These are phyloP conservation scores for Plenodomus tracheiphilus DNA, from an alignment of 2,329 filamentous ascomycete genomes.

Conservation along the genomic window DNA sequence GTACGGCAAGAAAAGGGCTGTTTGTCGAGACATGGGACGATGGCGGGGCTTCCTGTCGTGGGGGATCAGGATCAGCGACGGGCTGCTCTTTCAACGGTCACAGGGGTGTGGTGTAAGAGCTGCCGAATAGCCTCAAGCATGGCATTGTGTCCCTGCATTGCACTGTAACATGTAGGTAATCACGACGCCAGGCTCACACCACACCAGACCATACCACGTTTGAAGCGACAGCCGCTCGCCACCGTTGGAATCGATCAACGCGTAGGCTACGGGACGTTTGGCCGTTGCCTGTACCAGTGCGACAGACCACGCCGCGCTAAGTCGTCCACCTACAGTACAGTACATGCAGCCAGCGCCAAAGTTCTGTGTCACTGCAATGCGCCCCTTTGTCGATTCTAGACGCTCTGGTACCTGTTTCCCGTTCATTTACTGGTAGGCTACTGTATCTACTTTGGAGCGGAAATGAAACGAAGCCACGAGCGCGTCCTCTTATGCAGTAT, in stretches of 20 bases:
- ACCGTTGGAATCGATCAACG: slow-evolving; percentile 1
- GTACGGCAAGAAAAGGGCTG: neutral
- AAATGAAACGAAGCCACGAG: neutral
- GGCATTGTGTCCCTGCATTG: too few relatives aligned
- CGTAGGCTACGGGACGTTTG: slow-evolving; percentile 13
- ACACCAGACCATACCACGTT: too few relatives aligned
- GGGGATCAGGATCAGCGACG: slow-evolving; percentile 8
- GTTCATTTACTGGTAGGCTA: neutral
- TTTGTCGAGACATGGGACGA: neutral
- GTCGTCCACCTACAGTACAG: neutral
- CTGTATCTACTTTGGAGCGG: neutral
- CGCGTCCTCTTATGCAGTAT: neutral
- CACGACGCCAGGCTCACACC: neutral
- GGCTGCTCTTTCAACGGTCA: neutral
- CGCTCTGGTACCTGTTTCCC: neutral
- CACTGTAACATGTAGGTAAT: neutral
- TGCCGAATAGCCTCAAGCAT: slow-evolving; percentile 3
- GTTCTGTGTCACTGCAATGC: neutral
- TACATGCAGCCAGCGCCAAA: neutral
- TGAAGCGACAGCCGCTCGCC: neutral
- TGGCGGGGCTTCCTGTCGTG: slow-evolving; percentile 13
- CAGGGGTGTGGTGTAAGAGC: neutral
- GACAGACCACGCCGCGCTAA: slow-evolving; percentile 10
- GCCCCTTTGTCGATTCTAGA: neutral
- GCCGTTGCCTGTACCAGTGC: slow-evolving; percentile 2